Evolutionary conservation across 768 basidiomycete species (phyloP).

Genomic region (Leccinellum luteum): DNA sequence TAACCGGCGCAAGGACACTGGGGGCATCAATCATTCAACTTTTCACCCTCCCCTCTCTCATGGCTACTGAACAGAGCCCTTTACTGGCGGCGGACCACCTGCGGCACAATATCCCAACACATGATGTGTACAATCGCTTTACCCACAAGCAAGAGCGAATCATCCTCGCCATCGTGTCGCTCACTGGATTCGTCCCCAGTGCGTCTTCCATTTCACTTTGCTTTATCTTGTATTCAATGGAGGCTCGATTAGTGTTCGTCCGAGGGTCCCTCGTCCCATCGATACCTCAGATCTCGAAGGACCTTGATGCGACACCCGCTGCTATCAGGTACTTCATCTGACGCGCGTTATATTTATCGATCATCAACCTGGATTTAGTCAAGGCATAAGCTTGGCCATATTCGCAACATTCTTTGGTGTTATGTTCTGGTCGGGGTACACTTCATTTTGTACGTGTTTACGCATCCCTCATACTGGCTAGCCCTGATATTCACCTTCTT

Average conservation of each 20-base stretch:
- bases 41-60: neutral
- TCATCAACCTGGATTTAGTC: conserved; percentile 45
- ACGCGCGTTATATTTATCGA: conserved; percentile 19
- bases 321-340: conserved; percentile 48
- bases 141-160: conserved; percentile 43
- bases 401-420: conserved; percentile 44
- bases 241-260: conserved; percentile 53
- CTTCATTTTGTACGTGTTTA: conserved; percentile 45
- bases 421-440: conserved; percentile 51
- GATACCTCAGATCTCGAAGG: conserved; percentile 68
- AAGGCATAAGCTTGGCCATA: conserved; percentile 21
- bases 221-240: neutral
- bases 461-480: neutral
- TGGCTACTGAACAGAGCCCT: neutral
- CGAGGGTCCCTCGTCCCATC: conserved; percentile 69
- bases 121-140: conserved; percentile 58
- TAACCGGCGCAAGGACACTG: neutral
- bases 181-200: conserved; percentile 67
- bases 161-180: conserved; percentile 58
- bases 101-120: too few species aligned
- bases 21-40: neutral
- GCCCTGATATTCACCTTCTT: neutral
- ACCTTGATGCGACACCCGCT: conserved; percentile 54
- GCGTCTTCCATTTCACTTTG: conserved; percentile 17
- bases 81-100: neutral